Evolutionary conservation across 2,329 filamentous ascomycete genomes (phyloP), one percentile per base, ranked within the genome.

Genomic region (Aulographum hederae): DNA sequence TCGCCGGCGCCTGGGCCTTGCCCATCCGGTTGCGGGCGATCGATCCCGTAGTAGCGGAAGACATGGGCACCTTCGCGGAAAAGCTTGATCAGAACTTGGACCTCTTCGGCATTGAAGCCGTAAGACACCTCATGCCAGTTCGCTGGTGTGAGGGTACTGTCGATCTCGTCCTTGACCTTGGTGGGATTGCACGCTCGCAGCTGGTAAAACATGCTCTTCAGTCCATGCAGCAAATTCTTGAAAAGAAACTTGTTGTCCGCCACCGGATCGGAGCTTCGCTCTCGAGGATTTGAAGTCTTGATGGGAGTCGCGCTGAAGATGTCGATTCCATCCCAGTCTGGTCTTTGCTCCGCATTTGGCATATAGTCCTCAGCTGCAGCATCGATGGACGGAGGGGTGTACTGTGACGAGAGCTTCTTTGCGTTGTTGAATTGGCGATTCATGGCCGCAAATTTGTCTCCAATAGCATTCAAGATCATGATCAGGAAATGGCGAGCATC

Each of bases 221-320:
- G 61, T 0, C 89, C 89, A 43, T 91, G 91, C 60, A 99, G 78
- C 5, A 98, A 61, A 41, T 93, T 98, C 53, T 85, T 85, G 60
- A 98, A 98, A 4, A 99, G 59, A 43, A 98, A 95, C 47, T 95
- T 93, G 60, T 98, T 98, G 52, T 99, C 91, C 3, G 74, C 73
- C 12, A 98, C 84, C 0, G 89, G 86, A 47, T 95, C 85, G 11
- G 78, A 75, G 34, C 78, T 82, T 37, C 86, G 69, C 41, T 98
- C 89, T 30, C 85, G 73, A 5, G 84, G 80, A 45, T 89, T 94
- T 0, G 81, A 80, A 0, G 82, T 89, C 56, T 92, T 94, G 56
- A 99, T 95, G 0, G 89, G 91, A 47, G 86, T 89, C 2, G 89
- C 89, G 28, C 71, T 79, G 56, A 95, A 98, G 30, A 99, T 94